Percentiles rank a stretch among this genome's conserved stretches.
These are phyloP conservation scores for Metschnikowia lochheadii DNA, from an alignment of 805 yeast species.

Conservation along the genomic window DNA sequence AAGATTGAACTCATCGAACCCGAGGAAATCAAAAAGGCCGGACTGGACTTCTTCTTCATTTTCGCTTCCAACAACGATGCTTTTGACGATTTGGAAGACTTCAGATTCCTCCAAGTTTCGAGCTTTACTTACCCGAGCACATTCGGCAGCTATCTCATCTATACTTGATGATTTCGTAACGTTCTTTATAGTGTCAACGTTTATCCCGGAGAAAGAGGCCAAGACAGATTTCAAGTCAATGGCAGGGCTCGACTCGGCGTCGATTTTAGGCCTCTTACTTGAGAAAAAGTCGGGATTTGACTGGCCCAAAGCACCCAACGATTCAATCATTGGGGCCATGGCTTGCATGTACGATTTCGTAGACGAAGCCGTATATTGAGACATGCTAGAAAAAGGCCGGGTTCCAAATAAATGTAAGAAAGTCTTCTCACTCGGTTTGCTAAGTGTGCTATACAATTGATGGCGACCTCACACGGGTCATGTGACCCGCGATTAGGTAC, in stretches of 20 bases:
- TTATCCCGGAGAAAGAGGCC: slow-evolving; percentile 34
- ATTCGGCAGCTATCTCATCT: slow-evolving; percentile 26
- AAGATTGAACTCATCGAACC: slow-evolving; percentile 80
- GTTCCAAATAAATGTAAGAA: too few relatives aligned
- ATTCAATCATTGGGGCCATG: slow-evolving; percentile 64
- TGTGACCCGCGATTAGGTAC: background rate
- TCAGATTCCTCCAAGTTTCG: slow-evolving; percentile 33
- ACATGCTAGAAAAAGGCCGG: slow-evolving; percentile 21
- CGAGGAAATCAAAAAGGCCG: slow-evolving; percentile 71
- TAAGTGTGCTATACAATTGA: background rate
- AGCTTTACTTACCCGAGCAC: slow-evolving; percentile 29
- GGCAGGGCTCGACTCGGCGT: slow-evolving; percentile 28
- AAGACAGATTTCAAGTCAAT: slow-evolving; percentile 31
- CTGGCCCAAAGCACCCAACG: slow-evolving; percentile 23
- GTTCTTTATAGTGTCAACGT: slow-evolving; percentile 12
- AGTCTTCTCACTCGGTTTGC: background rate
- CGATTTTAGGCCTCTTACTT: slow-evolving; percentile 34
- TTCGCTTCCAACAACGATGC: slow-evolving; percentile 31
- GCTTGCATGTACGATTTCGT: slow-evolving; percentile 77
- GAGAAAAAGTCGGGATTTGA: slow-evolving; percentile 9
- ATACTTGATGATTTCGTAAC: slow-evolving; percentile 14
- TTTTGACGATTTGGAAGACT: slow-evolving; percentile 25
- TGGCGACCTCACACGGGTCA: background rate
- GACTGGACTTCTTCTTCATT: slow-evolving; percentile 66
- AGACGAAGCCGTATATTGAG: slow-evolving; percentile 48